Evolutionary conservation across 768 basidiomycete genomes (phyloP), one percentile per base, ranked within the genome.

Genomic region (Termitomyces sp.): DNA sequence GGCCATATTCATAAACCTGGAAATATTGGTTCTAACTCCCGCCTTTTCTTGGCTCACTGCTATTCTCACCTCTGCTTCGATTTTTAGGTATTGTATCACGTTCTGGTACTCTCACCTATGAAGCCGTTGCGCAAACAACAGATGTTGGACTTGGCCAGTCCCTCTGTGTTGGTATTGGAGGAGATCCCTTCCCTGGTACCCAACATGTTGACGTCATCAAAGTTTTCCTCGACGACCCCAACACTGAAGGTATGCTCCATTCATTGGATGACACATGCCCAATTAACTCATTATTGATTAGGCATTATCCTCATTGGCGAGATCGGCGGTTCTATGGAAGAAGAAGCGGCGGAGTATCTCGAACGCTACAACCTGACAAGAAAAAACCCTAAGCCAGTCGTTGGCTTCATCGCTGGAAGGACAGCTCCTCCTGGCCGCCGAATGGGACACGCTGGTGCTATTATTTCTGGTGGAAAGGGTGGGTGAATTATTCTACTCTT

Each of bases 291-390:
- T n/a, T n/a, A n/a, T 27, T 18, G 2, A 12, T 20, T 39, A 93
- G 91, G 95, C 63, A 95, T 99, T 60, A 96, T 99, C 59, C 78
- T 98, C 58, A 99, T 99, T 63, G 97, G 97, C 57, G 97, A 99
- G 76, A 99, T 99, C 63, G 97, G 97, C 59, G 97, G 97, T 20
- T 89, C 92, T 7, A 97, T 98, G 96, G 97, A 99, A 74, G 97
- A 99, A 71, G 96, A 98, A 60, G 97, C 97, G 7, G 97, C 97
- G 5, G 97, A 94, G 63, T 98, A 96, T 73, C 77, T 99, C 52
- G 89, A 91, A 68, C 80, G 82, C 70, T 88, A 91, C 78, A 99
- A 99, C 80, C 91, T 92, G 75, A 93, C 88, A 25, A 82, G 90
- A 50, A 72, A 72, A 52, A 77, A 86, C 60, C 92, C 92, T 54